Evolutionary conservation across 768 basidiomycete species (phyloP).

Genomic region (Collybia nuda): DNA sequence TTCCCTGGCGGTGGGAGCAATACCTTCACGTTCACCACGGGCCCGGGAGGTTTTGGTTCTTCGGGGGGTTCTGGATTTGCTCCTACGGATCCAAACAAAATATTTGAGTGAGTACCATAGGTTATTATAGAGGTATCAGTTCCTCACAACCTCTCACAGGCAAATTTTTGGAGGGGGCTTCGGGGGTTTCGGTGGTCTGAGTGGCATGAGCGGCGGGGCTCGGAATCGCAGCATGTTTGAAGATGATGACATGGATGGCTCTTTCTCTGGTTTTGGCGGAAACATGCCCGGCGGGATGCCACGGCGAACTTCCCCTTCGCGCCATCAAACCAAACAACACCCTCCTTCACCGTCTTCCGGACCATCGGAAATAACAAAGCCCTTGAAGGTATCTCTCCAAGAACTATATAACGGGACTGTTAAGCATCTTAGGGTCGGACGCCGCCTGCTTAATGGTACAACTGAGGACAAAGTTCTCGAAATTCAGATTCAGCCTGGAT

Average conservation of each 20-base stretch:
- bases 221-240: slow-evolving; percentile 39
- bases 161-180: slow-evolving; percentile 48
- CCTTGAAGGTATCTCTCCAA: slow-evolving; percentile 81
- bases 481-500: slow-evolving; percentile 80
- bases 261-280: slow-evolving; percentile 26
- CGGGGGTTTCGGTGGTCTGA: slow-evolving; percentile 26
- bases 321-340: slow-evolving; percentile 22
- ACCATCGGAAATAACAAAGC: slow-evolving; percentile 67
- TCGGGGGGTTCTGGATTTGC: slow-evolving; percentile 52
- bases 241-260: slow-evolving; percentile 50
- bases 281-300: slow-evolving; percentile 63
- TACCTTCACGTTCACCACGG: slow-evolving; percentile 59
- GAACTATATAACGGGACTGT: slow-evolving; percentile 84
- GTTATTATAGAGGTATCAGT: background rate
- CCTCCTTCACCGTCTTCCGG: slow-evolving; percentile 26
- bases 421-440: slow-evolving; percentile 87
- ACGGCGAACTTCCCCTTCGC: slow-evolving; percentile 23
- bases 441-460: slow-evolving; percentile 66
- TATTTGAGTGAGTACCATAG: slow-evolving; percentile 73
- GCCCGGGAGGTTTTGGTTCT: slow-evolving; percentile 44
- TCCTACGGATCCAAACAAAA: slow-evolving; percentile 80
- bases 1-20: slow-evolving; percentile 42
- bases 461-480: slow-evolving; percentile 88
- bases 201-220: slow-evolving; percentile 36
- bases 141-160: slow-evolving; percentile 31